Base-by-base conservation (phyloP, 805 yeast species). In the Tetrapisispora iriomotensis region DNA sequence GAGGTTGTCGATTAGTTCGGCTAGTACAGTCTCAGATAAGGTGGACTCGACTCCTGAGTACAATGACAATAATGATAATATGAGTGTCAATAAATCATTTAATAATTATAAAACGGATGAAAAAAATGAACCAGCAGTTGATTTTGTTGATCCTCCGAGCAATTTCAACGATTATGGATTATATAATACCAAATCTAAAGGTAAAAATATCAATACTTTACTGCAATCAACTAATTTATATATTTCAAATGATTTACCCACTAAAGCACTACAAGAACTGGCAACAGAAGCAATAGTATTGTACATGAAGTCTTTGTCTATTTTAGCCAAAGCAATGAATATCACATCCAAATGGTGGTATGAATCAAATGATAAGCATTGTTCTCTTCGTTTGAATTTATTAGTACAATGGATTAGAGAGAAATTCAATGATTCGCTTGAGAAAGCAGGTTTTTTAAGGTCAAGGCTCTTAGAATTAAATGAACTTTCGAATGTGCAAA, bases 311-410 rank as follows among this genome's bases (percentile, higher is more conserved):
- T 75, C 94, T 0, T 68, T 92, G 34, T 77, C 94, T 1, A 63
- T 88, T 13, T 68, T 90, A 37, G 90, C 95, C 0, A 76, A 72
- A 44, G 95, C 95, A 0, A 88, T 90, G 94, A 71, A 76, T 36
- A 60, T 77, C 29, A 94, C 96, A 1, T 77, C 88, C 31, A 79
- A 71, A 12, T 92, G 97, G 96, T 92, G 97, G 97, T 71, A 74
- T 44, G 62, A 61, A 27, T 66, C 65, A 25, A 57, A 48, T 54
- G 58, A 50, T 57, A 41, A 66, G 72, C 53, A 54, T 45, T 56
- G 65, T 49, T 50, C 64, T 5, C 61, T 70, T 13, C 68, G 71
- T 42, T 62, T 82, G 49, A 80, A 80, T 55, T 77, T 65, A 6
- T 65, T 82, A 34, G 94, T 87, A 10, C 96, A 92, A 62, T 87